A percentile compares a stretch with the other conserved stretches of the same genome.
phyloP scores from a whole-genome alignment of 108 stramenopile species.

The Cyclotella baltica region DNA sequence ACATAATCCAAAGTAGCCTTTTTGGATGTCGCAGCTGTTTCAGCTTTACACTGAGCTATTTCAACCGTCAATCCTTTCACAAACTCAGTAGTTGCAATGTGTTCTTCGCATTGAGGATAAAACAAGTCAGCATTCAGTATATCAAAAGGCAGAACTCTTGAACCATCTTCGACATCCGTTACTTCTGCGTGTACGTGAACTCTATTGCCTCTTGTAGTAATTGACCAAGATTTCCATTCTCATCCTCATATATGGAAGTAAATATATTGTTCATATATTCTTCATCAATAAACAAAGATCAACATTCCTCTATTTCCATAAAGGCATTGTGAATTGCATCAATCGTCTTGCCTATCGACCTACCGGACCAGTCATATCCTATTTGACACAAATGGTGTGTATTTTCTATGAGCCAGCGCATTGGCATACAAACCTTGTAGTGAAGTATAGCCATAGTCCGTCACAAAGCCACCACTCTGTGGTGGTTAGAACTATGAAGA shows the following conservation, averaged over 20 bases:
- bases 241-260: not conserved
- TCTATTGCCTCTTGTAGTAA: slow-evolving; percentile 14
- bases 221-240: not conserved
- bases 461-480: slow-evolving; percentile 14
- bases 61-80: slow-evolving; percentile 4
- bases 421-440: slow-evolving; percentile 11
- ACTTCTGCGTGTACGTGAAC: slow-evolving; percentile 7
- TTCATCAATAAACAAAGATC: slow-evolving; percentile 12
- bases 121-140: slow-evolving; percentile 17
- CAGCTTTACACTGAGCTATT: not conserved
- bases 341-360: slow-evolving; percentile 16
- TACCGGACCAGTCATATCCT: slow-evolving; percentile 20
- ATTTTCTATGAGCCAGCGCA: slow-evolving; percentile 17
- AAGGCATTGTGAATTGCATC: slow-evolving; percentile 7
- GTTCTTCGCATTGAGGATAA: slow-evolving; percentile 17
- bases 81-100: not conserved
- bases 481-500: slow-evolving; percentile 15
- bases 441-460: slow-evolving; percentile 12
- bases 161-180: slow-evolving; percentile 1
- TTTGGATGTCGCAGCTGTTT: not conserved
- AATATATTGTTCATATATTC: slow-evolving; percentile 15
- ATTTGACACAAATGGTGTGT: slow-evolving; percentile 1
- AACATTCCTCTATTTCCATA: not conserved
- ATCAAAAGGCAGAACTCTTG: slow-evolving; percentile 21
- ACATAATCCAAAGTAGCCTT: not conserved